Evolutionary conservation across 1,284 basidiomycete genomes (phyloP).

Genomic region (Polyporus tsugae): DNA sequence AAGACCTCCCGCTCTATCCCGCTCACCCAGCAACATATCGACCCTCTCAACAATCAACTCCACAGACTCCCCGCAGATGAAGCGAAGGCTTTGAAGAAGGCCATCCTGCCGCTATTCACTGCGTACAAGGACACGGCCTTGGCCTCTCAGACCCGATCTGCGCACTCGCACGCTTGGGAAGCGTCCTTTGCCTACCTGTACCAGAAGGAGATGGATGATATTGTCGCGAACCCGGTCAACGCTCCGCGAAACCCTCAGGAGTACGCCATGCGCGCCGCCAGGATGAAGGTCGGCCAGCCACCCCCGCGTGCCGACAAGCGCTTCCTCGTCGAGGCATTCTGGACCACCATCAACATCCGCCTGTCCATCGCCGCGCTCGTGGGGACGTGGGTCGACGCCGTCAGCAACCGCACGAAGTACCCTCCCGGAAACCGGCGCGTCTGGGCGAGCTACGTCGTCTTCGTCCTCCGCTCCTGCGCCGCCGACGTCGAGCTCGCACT

Average conservation of each 20-base stretch:
- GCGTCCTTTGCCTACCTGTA: slow-evolving; percentile 58
- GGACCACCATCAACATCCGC: slow-evolving; percentile 54
- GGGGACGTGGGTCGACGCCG: slow-evolving; percentile 24
- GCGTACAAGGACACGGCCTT: slow-evolving; percentile 48
- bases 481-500: slow-evolving; percentile 52
- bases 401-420: slow-evolving; percentile 31
- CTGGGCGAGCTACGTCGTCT: slow-evolving; percentile 51
- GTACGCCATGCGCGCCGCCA: slow-evolving; percentile 56
- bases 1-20: slow-evolving; percentile 32
- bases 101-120: slow-evolving; percentile 41
- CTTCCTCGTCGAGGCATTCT: slow-evolving; percentile 64
- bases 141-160: slow-evolving; percentile 52
- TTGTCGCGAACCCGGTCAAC: slow-evolving; percentile 43
- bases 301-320: slow-evolving; percentile 61
- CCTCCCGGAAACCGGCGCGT: slow-evolving; percentile 32
- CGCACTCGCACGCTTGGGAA: slow-evolving; percentile 62
- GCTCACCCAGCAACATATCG: slow-evolving; percentile 28
- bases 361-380: slow-evolving; percentile 51
- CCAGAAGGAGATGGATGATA: slow-evolving; percentile 53
- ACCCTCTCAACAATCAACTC: slow-evolving; percentile 31
- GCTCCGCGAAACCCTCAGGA: slow-evolving; percentile 51
- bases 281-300: slow-evolving; percentile 58
- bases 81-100: slow-evolving; percentile 47
- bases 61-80: slow-evolving; percentile 45
- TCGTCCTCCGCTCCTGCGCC: slow-evolving; percentile 51